Evolutionary conservation across 305 asterid genomes (phyloP).

Genomic region (Fraxinus paxiana): DNA sequence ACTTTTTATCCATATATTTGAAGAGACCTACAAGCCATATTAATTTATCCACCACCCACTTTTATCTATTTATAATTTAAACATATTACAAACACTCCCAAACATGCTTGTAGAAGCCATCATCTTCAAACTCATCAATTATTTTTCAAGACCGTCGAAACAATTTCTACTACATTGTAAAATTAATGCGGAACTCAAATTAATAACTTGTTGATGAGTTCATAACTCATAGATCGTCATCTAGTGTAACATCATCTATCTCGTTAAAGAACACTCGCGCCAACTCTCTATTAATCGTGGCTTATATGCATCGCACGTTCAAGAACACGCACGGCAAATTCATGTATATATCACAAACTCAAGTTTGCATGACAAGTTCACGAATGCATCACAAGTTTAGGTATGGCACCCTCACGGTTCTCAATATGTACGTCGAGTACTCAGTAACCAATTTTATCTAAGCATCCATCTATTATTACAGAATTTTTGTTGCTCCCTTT

Average conservation of each 20-base stretch:
- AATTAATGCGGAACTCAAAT: not conserved
- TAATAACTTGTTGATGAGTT: not conserved
- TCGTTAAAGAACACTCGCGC: not conserved
- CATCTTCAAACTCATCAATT: not conserved
- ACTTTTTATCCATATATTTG: too few relatives aligned
- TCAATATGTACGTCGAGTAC: not conserved
- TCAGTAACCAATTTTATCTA: not conserved
- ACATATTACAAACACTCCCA: not conserved
- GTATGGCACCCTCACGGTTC: not conserved
- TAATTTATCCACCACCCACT: not conserved
- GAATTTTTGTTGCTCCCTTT: not conserved
- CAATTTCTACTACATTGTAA: not conserved
- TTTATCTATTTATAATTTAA: not conserved
- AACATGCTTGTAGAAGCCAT: not conserved
- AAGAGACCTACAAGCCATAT: not conserved
- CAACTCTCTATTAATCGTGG: not conserved
- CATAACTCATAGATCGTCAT: not conserved
- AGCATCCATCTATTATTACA: not conserved
- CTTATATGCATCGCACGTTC: not conserved
- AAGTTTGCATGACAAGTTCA: not conserved
- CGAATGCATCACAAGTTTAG: not conserved
- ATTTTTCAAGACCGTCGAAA: not conserved
- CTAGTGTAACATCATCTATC: too few relatives aligned
- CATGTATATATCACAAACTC: not conserved
- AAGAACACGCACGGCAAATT: not conserved